phyloP scores from a whole-genome alignment of 139 green algal species.

The Micromonas pusilla region DNA sequence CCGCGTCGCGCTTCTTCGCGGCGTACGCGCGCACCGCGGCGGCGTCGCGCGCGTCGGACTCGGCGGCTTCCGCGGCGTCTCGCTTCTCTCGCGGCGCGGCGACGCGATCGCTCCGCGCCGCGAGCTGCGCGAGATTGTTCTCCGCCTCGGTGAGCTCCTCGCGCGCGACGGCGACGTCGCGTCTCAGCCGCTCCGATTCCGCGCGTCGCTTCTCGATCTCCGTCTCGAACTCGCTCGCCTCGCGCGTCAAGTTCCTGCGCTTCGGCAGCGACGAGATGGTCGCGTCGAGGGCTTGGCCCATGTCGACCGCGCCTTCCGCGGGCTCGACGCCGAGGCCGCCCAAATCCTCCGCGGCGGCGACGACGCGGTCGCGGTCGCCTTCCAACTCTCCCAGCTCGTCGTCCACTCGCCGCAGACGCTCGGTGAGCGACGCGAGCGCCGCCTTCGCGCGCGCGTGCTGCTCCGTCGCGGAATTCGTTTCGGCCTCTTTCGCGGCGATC shows the following conservation, averaged over 20 bases:
- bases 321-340: background rate
- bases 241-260: background rate
- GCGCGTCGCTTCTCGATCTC: background rate
- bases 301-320: background rate
- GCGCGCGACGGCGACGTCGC: background rate
- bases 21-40: background rate
- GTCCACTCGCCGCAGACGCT: background rate
- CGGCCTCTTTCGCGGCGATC: too few relatives aligned
- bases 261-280: background rate
- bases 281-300: too few relatives aligned
- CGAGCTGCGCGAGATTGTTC: background rate
- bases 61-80: background rate
- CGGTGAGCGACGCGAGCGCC: background rate
- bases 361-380: background rate
- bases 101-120: background rate
- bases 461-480: too few relatives aligned
- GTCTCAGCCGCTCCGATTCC: background rate
- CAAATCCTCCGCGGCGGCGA: background rate
- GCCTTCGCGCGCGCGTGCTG: background rate
- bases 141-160: background rate
- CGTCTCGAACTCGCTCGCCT: background rate
- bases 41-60: background rate
- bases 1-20: background rate
- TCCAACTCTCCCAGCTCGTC: too few relatives aligned
- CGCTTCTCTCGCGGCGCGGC: too few relatives aligned